These are phyloP conservation scores for Saccharomyces mikatae DNA, from an alignment of 805 yeast genomes.

Conservation along the genomic window DNA sequence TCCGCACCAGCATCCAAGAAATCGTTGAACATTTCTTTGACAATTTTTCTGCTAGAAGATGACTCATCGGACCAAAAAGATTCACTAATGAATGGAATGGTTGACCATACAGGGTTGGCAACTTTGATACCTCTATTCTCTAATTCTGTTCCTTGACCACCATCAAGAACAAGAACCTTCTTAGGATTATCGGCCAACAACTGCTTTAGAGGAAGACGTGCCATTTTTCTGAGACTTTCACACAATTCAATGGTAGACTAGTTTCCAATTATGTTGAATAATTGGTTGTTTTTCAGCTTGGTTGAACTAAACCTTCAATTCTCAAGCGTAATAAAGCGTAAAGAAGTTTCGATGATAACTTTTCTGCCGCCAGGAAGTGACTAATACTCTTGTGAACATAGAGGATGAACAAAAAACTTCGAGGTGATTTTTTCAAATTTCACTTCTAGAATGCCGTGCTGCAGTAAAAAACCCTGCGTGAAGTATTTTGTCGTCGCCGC, in stretches of 20 bases:
- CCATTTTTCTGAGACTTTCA: not conserved
- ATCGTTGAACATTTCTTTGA: constrained; percentile 41
- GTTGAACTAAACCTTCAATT: not conserved
- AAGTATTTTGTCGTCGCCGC: not conserved
- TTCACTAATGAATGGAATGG: constrained; percentile 37
- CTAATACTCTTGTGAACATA: not conserved
- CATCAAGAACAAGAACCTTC: constrained; percentile 38
- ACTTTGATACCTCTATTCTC: constrained; percentile 42
- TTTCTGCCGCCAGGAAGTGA: not conserved
- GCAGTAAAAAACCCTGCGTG: not conserved
- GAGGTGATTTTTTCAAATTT: not conserved
- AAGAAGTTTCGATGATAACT: not conserved
- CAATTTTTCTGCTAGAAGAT: constrained; percentile 33
- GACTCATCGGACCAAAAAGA: constrained; percentile 17
- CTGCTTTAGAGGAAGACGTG: constrained; percentile 8
- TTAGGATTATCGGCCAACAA: constrained; percentile 8
- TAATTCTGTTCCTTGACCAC: constrained; percentile 59
- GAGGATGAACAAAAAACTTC: not conserved
- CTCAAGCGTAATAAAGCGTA: not conserved
- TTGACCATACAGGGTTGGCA: constrained; percentile 53
- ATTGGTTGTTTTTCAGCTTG: not conserved
- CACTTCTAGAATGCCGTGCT: not conserved
- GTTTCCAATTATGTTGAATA: not conserved
- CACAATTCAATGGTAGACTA: not conserved
- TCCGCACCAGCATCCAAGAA: constrained; percentile 51